Evolutionary conservation across 2,329 filamentous ascomycete genomes (phyloP), one percentile per base, ranked within the genome.

Genomic region (Trichoderma asperellum): DNA sequence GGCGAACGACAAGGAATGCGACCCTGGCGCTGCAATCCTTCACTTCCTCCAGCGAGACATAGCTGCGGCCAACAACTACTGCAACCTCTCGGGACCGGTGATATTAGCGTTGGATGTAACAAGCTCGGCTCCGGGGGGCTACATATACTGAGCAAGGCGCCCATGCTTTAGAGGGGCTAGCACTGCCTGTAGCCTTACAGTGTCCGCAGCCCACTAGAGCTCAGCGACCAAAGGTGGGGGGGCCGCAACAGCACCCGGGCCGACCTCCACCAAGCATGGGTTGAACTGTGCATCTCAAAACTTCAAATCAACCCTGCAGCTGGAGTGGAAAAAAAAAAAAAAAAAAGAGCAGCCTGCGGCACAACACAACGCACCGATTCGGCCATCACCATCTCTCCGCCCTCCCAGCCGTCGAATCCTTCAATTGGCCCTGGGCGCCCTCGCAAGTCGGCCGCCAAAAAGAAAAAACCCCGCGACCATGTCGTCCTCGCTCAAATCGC

Each of bases 401-500:
- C 16, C 12, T 55, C 16, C 52, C 5, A 24, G 37, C 8, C 16
- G 12, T 32, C 35, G 43, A 14, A 21, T 16, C 27, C 5, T 29
- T 18, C 29, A 52, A 59, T 59, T 52, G 63, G 29, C 63, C 40
- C 14, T 16, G 63, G 40, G 16, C 37, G 55, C 55, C 27, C n/a
- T 21, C 34, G n/a, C 27, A 43, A 5, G 29, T 47, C 37, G 16
- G 32, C 24, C 29, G 37, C 27, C 53, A n/a, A 4, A 40, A 24
- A 24, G 3, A 24, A 24, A 24, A n/a, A n/a, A 8, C 2, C 32
- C 49, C 52, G 32, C 29, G 66, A 43, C 18, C 43, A 79, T 79
- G 77, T 74, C 77, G 34, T 76, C 75, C 27, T 69, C 77, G 52
- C 68, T 79, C 35, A 79, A 78, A 74, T 73, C 76, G 16, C 71